Evolutionary conservation across 169 alveolate species (phyloP), one percentile per base, ranked within the genome.

Genomic region (Eimeria necatrix): DNA sequence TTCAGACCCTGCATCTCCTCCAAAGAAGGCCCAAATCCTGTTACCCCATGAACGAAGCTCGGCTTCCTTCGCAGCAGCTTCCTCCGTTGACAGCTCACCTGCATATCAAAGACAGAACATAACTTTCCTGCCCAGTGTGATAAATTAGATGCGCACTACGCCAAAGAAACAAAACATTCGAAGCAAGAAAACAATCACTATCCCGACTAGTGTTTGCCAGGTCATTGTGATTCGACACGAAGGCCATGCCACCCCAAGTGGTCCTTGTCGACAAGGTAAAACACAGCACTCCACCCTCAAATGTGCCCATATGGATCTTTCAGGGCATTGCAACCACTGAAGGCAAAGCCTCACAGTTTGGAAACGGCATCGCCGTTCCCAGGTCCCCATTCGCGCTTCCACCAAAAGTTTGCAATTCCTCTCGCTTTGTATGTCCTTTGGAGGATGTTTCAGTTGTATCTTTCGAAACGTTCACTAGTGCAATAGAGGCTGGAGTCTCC

Each of bases 21-120:
- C 93, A 61, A 93, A 83, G 81, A 93, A 68, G 22, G 80, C 56
- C 93, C 93, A 68, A 14, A 93, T 48, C 22, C 93, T 85, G 76
- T 56, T 93, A 52, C 89, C 93, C 81, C 86, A n/a, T 41, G 95
- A 93, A 49, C 80, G 73, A 49, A 5, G 53, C 52, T 71, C 90
- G 26, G 74, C 86, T 51, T 93, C 95, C 49, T 83, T 80, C 74
- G 74, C 78, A 32, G 86, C 93, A 8, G 95, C 95, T 64, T 93
- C 95, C 16, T 93, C 95, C n/a, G 86, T 46, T 26, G 95, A 78
- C 70, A 93, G 78, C 73, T 93, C 95, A 68, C 95, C 95, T 93
- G 93, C 88, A 53, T 16, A 56, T 53, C 73, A 71, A 51, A 0
- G 24, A 56, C 49, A 53, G 49, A 26, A 73, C 59, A 60, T 1